Evolutionary conservation across 192 early-diverging fungal species (phyloP), one percentile per base, ranked within the genome.

Genomic region (Backusella liffmaniae): DNA sequence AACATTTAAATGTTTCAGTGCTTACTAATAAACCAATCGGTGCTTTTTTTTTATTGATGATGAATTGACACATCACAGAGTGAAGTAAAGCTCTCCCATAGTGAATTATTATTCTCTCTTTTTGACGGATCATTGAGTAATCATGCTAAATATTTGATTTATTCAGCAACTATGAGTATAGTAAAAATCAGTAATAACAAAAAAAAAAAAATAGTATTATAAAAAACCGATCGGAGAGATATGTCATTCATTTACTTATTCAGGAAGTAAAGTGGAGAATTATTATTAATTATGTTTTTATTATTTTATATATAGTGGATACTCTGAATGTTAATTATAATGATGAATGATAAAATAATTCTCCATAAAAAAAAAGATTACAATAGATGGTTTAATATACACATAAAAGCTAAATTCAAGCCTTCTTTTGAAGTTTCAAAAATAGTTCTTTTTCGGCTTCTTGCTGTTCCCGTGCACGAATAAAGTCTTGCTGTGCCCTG

Each of bases 401-500:
- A 41, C 4, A 68, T 3, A 67, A 7, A 37, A 23, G 35, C 18
- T 35, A 69, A 37, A 39, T 69, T 39, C 36, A 69, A 23, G 18
- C 5, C 36, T 69, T 69, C 67, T 69, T 35, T 41, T 69, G 67
- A 36, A 39, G 67, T 41, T 69, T 69, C 21, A 69, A 39, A 21
- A 41, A 39, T n/a, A 69, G 7, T 26, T 69, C 67, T 69, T 69
- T 69, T 69, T 69, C 67, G 21, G 67, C 67, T 23, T 69, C 67
- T 23, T 37, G 67, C 36, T 69, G 67, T 10, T 69, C 67, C 21
- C 67, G 8, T 12, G 67, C 67, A 69, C 67, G 67, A 10, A 69
- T 69, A 69, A 69, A 69, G n/a, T 69, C 67, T 26, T 69, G 67
- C 1, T 69, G 67, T 23, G 67, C 67, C 37, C 67, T 36, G 9